Base-by-base conservation (phyloP, 148 eudicot genomes). In the Hydrangea macrophylla region DNA sequence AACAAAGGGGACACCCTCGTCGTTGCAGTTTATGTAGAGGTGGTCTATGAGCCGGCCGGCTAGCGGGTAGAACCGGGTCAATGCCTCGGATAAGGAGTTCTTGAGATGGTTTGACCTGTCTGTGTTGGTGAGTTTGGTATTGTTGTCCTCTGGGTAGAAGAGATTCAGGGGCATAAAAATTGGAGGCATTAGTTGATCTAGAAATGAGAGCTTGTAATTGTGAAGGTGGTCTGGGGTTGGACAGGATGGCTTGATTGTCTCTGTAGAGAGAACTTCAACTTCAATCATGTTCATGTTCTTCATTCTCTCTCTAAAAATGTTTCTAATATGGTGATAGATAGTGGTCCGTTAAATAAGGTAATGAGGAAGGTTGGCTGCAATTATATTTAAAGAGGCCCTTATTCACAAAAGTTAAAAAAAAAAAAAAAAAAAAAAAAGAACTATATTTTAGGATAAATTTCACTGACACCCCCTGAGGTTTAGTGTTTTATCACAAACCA, bases 41-140 rank as follows among this genome's bases (percentile, higher is more conserved):
- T 70, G 64, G 31, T 80, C 86, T 26, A 71, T 78, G 24, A 82
- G 18, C 39, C 79, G 62, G 4, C 90, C 90, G 0, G 85, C 85
- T 22, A 85, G 70, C 12, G 90, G 86, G 64, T 85, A 85, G 67
- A 77, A 83, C 17, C 53, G 70, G 31, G 73, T 70, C 8, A 85
- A 66, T 32, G 74, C 62, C 3, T 56, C 51, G 7, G 90, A 76
- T 3, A 85, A 69, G 31, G 86, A 80, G 35, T 56, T 55, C 7
- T 78, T 76, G 2, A 85, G 78, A 40, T 58, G 69, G 23, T 61
- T 54, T 17, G 51, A 51, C 60, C 13, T 30, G 28, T 48, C 12
- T 48, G n/a, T 48, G 3, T 15, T 9, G 13, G 2, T 1, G 28
- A 7, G 58, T 48, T 18, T 15, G 30, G 58, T 2, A 7, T 55